Base-by-base conservation (phyloP, 2,329 filamentous ascomycete species). In the Ophiostoma ips region DNA sequence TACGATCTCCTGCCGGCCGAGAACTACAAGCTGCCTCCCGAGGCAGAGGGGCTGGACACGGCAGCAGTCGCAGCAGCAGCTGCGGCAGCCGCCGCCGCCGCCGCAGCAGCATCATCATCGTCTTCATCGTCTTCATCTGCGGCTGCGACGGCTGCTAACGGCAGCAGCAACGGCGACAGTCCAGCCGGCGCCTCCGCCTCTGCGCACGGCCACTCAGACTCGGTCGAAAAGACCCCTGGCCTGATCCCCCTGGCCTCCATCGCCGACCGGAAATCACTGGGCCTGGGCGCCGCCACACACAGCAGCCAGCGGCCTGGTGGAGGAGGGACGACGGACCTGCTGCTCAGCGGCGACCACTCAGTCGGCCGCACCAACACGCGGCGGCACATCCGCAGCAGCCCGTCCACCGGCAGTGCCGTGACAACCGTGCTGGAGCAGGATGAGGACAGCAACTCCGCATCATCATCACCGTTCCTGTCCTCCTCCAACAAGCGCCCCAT, bases 11-110 rank as follows among this genome's bases (percentile, higher is more conserved):
- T 98, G 30, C 88, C 88, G 1, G 81, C 87, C 47, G 92, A 96
- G 67, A 95, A 94, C 63, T 95, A 96, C 68, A 96, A 94, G 53
- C 80, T 98, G 41, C 90, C 92, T 1, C 79, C 85, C 2, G 90
- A 96, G 65, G 90, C 92, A 3, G 90, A 96, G 65, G 90, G 89
- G 1, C 68, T 87, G 2, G 67, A 31, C 8, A 30, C 48, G 3
- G 40, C 50, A 2, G 28, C 37, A 1, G 8, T 35, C 2, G 40
- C 50, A 2, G 28, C 37, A 1, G 8, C 30, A 35, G 52, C 48
- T 44, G 43, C 35, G 13, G 24, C 52, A 7, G 35, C 21, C 19
- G 18, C 50, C 1, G 47, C 53, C 55, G 18, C 61, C 60, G 49
- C 48, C 10, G 44, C 50, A 28, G 4, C 33, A 50, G 33, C 30